A percentile compares a stretch with the other conserved stretches of the same genome.
Conservation (phyloP, 2,329 filamentous ascomycete genomes). For the Epichloe sibirici region DNA sequence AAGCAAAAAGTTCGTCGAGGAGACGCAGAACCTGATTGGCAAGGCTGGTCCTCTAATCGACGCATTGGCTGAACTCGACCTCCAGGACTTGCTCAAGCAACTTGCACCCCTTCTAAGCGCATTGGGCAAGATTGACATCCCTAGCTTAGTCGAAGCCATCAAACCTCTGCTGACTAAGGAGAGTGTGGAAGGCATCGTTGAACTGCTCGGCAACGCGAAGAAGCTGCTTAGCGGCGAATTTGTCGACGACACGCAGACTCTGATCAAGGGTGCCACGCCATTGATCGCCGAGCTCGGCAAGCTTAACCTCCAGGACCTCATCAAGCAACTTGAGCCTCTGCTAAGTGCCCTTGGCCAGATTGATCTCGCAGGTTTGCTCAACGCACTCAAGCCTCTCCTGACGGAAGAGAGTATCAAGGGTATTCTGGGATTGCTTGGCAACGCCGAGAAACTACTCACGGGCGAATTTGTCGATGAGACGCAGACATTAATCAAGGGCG, state of each 20-base stretch:
- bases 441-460: constrained; percentile 17
- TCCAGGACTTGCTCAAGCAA: constrained; percentile 12
- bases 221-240: constrained; percentile 16
- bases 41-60: constrained; percentile 21
- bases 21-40: constrained; percentile 18
- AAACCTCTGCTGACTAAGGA: constrained; percentile 20
- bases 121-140: constrained; percentile 19
- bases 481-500: constrained; percentile 16
- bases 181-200: constrained; percentile 20
- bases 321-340: constrained; percentile 18
- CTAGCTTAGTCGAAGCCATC: constrained; percentile 16
- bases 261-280: constrained; percentile 21
- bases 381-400: constrained; percentile 15
- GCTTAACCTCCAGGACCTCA: constrained; percentile 14
- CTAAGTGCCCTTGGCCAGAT: constrained; percentile 19
- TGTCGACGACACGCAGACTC: constrained; percentile 14
- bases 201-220: constrained; percentile 21
- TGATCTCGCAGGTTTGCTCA: constrained; percentile 19
- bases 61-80: constrained; percentile 1
- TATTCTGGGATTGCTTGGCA: constrained; percentile 19
- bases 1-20: constrained; percentile 19
- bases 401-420: constrained; percentile 17
- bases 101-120: constrained; percentile 12
- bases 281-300: constrained; percentile 13
- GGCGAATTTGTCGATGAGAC: constrained; percentile 17